Conservation (phyloP, 2,329 filamentous ascomycete species). For the Colletotrichum trifolii region DNA sequence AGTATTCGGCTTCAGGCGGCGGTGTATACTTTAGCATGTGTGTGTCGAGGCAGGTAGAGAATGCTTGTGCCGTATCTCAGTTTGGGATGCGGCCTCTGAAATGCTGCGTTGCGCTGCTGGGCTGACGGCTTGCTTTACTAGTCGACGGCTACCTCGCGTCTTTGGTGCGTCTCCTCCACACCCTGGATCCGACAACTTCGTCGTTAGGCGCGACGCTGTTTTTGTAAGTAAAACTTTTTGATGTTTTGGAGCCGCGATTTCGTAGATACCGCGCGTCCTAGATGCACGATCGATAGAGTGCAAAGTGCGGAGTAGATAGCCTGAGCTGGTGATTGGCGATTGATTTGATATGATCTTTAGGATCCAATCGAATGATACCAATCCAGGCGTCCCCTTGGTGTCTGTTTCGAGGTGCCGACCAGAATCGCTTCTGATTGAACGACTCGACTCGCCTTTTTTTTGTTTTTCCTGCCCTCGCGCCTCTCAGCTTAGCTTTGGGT, state of each 20-base stretch:
- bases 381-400: constrained; percentile 22
- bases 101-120: constrained; percentile 7
- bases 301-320: constrained; percentile 33
- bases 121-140: constrained; percentile 16
- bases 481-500: constrained; percentile 43
- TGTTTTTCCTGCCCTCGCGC: constrained; percentile 38
- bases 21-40: no score
- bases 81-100: no score
- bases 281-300: constrained; percentile 35
- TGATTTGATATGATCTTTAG: constrained; percentile 26
- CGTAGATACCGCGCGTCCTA: constrained; percentile 19
- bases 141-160: background rate
- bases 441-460: constrained; percentile 37
- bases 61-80: no score
- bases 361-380: constrained; percentile 30
- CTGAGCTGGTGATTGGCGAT: constrained; percentile 29
- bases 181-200: background rate
- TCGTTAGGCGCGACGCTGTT: background rate
- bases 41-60: no score
- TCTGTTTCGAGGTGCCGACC: constrained; percentile 31
- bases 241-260: constrained; percentile 19
- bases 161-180: constrained; percentile 19
- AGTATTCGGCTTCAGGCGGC: no score
- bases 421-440: constrained; percentile 46
- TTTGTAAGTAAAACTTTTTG: constrained; percentile 5